phyloP scores from a whole-genome alignment of 345 rosid species.

The Camelina neglecta region DNA sequence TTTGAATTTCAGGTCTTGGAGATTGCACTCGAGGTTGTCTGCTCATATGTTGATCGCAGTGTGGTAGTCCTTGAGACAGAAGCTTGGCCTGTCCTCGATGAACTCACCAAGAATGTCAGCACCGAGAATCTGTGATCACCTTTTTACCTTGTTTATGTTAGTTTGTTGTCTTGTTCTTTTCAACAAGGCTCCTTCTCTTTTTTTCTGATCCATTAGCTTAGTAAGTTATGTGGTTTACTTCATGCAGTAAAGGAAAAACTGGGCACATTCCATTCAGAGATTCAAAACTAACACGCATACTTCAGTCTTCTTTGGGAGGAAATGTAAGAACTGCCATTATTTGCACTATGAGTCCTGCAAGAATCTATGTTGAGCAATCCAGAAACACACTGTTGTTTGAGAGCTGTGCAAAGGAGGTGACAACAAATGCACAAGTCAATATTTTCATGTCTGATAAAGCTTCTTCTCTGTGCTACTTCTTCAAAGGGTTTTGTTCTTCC shows the following conservation, averaged over 20 bases:
- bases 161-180: constrained; percentile 7
- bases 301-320: constrained; percentile 88
- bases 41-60: constrained; percentile 63
- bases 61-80: constrained; percentile 79
- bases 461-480: too few species aligned
- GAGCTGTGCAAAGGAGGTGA: constrained; percentile 90
- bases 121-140: constrained; percentile 53
- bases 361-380: constrained; percentile 88
- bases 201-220: not conserved
- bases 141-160: constrained; percentile 8
- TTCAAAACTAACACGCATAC: constrained; percentile 90
- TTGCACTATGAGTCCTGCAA: constrained; percentile 92
- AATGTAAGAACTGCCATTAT: constrained; percentile 89
- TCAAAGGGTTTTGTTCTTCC: too few species aligned
- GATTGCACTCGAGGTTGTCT: constrained; percentile 87
- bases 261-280: constrained; percentile 94
- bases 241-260: constrained; percentile 86
- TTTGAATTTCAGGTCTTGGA: constrained; percentile 96
- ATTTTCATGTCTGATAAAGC: constrained; percentile 88
- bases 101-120: constrained; percentile 84
- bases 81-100: constrained; percentile 91
- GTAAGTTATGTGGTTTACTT: constrained; percentile 33
- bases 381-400: constrained; percentile 92
- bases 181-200: not conserved
- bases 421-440: constrained; percentile 87